Evolutionary conservation across 169 alveolate species (phyloP), one percentile per base, ranked within the genome.

Genomic region (Cryptosporidium viatorum): DNA sequence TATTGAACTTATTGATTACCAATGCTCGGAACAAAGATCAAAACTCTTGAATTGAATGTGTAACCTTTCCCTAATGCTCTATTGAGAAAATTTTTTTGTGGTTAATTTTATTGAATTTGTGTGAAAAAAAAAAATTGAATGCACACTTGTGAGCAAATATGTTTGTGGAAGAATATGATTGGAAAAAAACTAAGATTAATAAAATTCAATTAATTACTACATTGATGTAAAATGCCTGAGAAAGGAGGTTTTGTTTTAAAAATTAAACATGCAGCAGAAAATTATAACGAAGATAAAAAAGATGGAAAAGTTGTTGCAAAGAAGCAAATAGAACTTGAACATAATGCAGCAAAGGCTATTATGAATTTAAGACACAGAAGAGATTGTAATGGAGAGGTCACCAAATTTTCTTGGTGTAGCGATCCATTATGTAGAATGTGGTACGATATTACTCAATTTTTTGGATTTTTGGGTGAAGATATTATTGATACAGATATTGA

Each of bases 391-490:
- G 89, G 89, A 45, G 75, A 62, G 21, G 89, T 65, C 21, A 80
- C 89, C 26, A 80, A 55, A 18, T 80, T 80, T 62, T 59, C 80
- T 29, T 80, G 89, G 89, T 80, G 89, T 37, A 80, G 80, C 26
- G 89, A 80, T 39, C 80, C 71, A 45, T 62, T 80, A 39, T 80
- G 89, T 70, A 80, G 89, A 80, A 80, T 80, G 89, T 80, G 89
- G 89, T 80, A 62, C 37, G 89, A 80, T 62, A 80, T 80, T 80
- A 16, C 89, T 39, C 80, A 80, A 45, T 80, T 45, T 59, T 80
- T 80, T 39, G 89, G 89, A 10, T 80, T 80, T 50, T n/a, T 65
- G 8, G 75, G 89, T 0, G 89, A 80, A 7, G 89, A 80, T 62
- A 62, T 80, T 2, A 65, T 80, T 26, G 89, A 80, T 41, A 80